Evolutionary conservation across 371 early-diverging fungal genomes (phyloP).

Genomic region (Actinomortierella ambigua): DNA sequence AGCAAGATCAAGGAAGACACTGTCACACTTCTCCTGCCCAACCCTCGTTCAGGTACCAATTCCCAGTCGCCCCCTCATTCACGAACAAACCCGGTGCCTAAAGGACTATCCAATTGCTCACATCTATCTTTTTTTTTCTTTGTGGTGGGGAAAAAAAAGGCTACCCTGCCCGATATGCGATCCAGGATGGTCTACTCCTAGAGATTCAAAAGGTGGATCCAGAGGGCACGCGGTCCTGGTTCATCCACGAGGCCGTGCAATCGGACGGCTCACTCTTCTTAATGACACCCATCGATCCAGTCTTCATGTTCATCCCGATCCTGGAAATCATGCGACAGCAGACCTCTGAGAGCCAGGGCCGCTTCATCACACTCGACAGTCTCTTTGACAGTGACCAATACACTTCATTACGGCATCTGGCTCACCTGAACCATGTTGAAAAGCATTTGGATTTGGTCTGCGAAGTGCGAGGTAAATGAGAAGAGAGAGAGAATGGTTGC

Average conservation of each 20-base stretch:
- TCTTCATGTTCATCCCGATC: constrained; percentile 43
- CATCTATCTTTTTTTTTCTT: background rate
- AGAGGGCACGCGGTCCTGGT: constrained; percentile 42
- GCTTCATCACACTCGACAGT: constrained; percentile 18
- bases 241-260: constrained; percentile 29
- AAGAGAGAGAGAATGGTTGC: no score
- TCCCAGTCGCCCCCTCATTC: no score
- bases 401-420: constrained; percentile 25
- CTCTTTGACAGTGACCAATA: constrained; percentile 44
- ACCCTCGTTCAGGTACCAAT: constrained; percentile 31
- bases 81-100: no score
- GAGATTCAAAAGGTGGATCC: constrained; percentile 36
- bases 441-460: constrained; percentile 14
- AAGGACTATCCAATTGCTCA: no score
- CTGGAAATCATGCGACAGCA: constrained; percentile 34
- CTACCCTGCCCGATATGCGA: constrained; percentile 31
- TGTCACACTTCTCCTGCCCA: constrained; percentile 28
- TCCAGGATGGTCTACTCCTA: constrained; percentile 29
- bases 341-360: constrained; percentile 15
- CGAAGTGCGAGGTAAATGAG: constrained; percentile 12
- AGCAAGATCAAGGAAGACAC: constrained; percentile 10
- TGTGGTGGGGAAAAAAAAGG: no score
- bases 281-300: constrained; percentile 34
- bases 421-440: constrained; percentile 14
- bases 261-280: constrained; percentile 44